Evolutionary conservation across 345 rosid species (phyloP).

Genomic region (Brassica carinata): DNA sequence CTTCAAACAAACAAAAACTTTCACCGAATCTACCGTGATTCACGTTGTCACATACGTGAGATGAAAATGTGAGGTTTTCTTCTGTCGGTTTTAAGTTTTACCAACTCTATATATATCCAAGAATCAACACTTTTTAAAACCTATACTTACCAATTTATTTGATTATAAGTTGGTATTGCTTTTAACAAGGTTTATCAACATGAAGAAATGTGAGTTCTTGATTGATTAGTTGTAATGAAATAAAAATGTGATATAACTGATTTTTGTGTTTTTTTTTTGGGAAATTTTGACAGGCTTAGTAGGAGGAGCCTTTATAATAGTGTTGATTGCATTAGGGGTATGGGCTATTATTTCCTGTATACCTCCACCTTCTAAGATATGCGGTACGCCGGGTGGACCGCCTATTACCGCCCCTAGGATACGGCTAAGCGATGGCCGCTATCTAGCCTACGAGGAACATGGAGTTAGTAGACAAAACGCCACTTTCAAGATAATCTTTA

Average conservation of each 20-base stretch:
- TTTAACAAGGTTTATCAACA: slow-evolving; percentile 6
- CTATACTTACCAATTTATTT: slow-evolving; percentile 14
- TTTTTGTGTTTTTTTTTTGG: not conserved
- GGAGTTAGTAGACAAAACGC: slow-evolving; percentile 57
- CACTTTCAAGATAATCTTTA: slow-evolving; percentile 51
- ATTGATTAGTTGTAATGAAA: not conserved
- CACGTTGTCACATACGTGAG: not conserved
- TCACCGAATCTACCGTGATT: not conserved
- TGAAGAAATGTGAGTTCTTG: slow-evolving; percentile 36
- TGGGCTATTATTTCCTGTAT: slow-evolving; percentile 47
- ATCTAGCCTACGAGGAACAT: slow-evolving; percentile 59
- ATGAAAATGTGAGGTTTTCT: not conserved
- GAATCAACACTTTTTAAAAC: not conserved
- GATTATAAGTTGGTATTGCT: slow-evolving; percentile 17
- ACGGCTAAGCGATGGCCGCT: slow-evolving; percentile 61
- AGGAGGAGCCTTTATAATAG: slow-evolving; percentile 16
- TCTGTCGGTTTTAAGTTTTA: not conserved
- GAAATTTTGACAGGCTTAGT: slow-evolving; percentile 8
- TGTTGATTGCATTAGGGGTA: slow-evolving; percentile 45
- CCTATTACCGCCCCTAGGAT: slow-evolving; percentile 56
- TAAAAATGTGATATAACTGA: not conserved
- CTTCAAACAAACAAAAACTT: not conserved
- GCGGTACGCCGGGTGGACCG: slow-evolving; percentile 56
- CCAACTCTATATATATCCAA: not conserved
- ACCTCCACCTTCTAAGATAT: slow-evolving; percentile 53